Base-by-base conservation (phyloP, 257 asterid genomes). In the Fraxinus americana region DNA sequence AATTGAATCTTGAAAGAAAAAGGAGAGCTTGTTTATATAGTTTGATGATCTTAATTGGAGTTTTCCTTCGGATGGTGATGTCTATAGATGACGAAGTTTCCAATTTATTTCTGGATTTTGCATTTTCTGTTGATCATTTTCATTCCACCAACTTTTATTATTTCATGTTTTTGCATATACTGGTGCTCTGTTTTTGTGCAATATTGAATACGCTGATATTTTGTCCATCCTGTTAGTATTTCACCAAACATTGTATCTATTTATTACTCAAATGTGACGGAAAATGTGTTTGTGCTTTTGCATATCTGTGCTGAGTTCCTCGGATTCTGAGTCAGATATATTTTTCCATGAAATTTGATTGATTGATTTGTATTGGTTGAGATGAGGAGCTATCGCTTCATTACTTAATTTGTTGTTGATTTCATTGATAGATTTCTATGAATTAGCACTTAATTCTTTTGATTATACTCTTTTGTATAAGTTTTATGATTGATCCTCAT, bases 21-120 rank as follows among this genome's bases (percentile, higher is more conserved):
- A 13, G 3, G 14, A 35, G 32, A 68, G 54, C 19, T 39, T 52
- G 70, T 34, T 32, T 38, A 25, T 45, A 66, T 43, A 14, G 75
- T 72, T 41, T 79, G 52, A 79, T 79, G 41, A 77, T 77, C 75
- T 23, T 14, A 67, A 61, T 75, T 66, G 48, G 13, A 16, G 39
- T 67, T 67, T n/a, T 52, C 54, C 48, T 52, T 21, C 35, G 7
- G 57, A 79, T 83, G 0, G 63, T 67, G 75, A 35, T 71, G 67
- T 70, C 67, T 25, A 69, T 50, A 57, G 73, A 36, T 23, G 76
- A 39, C 74, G 76, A 38, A 57, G 73, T 74, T 76, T 41, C 29
- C 7, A 74, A 75, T 70, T 73, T 77, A 77, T 78, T 70, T 39
- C 61, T 48, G 54, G 63, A 29, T 80, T 21, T 48, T 30, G 41